Base-by-base conservation (phyloP, 352 stramenopile species). In the Globisporangium polare region DNA sequence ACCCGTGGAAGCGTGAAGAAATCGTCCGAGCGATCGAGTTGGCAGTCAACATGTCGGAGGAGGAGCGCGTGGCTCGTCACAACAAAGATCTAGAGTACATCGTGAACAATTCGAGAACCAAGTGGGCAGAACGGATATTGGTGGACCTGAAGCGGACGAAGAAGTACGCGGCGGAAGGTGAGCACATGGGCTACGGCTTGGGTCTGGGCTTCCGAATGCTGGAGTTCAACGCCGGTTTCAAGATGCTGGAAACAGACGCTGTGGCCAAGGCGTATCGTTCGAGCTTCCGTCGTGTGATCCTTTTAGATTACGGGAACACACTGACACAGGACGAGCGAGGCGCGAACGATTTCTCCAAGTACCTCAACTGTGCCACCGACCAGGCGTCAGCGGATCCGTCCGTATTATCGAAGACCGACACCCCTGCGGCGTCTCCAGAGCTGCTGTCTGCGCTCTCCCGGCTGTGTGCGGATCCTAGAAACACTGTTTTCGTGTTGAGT, bases 291-390 rank as follows among this genome's bases (percentile, higher is more conserved):
- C 86, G 95, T 17, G 83, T 99, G 6, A 96, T 99, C 51, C 80
- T 99, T 41, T 89, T 99, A 47, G 98, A 99, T 72, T 99, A 99
- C 56, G 97, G 97, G 54, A 98, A 98, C 71, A 99, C 97, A 8
- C 86, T 99, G 43, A 90, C 97, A 13, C 81, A 88, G 39, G 95
- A 98, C 62, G 92, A 98, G 74, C 50, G 66, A 35, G 63, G 65
- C 35, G 71, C 74, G 5, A 80, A 92, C 63, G 78, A 90, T 58
- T 92, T 95, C 57, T 86, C 81, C 12, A 95, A 90, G 71, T 96
- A 97, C 58, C 75, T 96, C n/a, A 68, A 81, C 26, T 74, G 73
- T 29, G 65, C 68, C 2, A 71, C 71, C 10, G 66, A 69, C 20
- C 33, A 67, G n/a, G 61, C 58, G 41, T 27, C 68, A 3, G 69